A percentile compares a stretch with the other conserved stretches of the same genome.
phyloP scores from a whole-genome alignment of 1,139 yeast species.

The Nakaseomyces bracarensis region DNA sequence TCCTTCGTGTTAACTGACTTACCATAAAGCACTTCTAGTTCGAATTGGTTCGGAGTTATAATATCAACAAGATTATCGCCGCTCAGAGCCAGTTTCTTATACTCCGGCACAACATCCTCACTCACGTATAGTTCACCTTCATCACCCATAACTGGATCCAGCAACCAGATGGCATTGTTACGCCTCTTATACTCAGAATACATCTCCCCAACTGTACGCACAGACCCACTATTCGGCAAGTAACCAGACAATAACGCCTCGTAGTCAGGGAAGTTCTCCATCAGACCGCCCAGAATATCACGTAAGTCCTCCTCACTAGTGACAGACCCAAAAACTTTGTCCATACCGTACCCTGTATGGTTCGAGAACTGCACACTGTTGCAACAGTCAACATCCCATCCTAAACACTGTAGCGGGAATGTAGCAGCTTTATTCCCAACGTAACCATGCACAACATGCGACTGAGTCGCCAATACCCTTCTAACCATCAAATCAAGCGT shows the following conservation, averaged over 20 bases:
- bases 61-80: conserved; percentile 40
- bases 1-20: conserved; percentile 34
- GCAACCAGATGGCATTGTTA: conserved; percentile 36
- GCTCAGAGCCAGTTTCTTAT: conserved; percentile 38
- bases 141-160: conserved; percentile 77
- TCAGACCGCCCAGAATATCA: conserved; percentile 33
- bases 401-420: conserved; percentile 52
- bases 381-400: conserved; percentile 62
- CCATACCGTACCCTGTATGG: conserved; percentile 58
- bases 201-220: conserved; percentile 32
- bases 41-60: conserved; percentile 69
- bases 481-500: too few species aligned
- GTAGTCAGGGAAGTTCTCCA: conserved; percentile 33
- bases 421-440: conserved; percentile 60
- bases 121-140: conserved; percentile 60
- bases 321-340: conserved; percentile 34
- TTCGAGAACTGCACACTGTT: conserved; percentile 59
- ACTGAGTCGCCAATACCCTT: conserved; percentile 39
- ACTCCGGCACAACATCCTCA: conserved; percentile 46
- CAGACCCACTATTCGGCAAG: conserved; percentile 42
- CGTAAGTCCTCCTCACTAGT: conserved; percentile 26
- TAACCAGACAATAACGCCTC: conserved; percentile 53
- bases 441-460: conserved; percentile 63
- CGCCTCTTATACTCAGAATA: conserved; percentile 22
- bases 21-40: conserved; percentile 50